These are phyloP conservation scores for Tricholoma flavovirens DNA, from an alignment of 768 basidiomycete species.

Conservation along the genomic window DNA sequence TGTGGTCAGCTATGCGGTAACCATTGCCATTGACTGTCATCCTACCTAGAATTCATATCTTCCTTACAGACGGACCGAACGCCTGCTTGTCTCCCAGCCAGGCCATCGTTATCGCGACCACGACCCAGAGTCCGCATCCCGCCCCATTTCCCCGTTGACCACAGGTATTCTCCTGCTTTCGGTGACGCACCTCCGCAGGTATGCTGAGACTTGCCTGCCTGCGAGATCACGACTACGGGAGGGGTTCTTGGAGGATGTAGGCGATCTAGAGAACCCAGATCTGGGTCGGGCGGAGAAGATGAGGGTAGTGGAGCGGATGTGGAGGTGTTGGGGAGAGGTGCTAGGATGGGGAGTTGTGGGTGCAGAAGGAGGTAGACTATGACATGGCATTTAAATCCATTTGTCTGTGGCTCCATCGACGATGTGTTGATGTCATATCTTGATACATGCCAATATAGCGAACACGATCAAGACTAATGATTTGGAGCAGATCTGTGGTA, in stretches of 20 bases:
- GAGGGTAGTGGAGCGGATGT: slow-evolving; percentile 77
- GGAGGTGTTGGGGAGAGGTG: slow-evolving; percentile 77
- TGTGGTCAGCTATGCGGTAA: slow-evolving; percentile 70
- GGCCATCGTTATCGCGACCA: neutral
- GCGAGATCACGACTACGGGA: slow-evolving; percentile 55
- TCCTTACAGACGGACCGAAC: slow-evolving; percentile 53
- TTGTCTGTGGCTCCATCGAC: too few species aligned
- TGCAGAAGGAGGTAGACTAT: slow-evolving; percentile 7
- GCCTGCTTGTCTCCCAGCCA: slow-evolving; percentile 53
- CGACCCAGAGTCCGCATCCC: slow-evolving; percentile 10
- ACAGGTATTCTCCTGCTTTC: slow-evolving; percentile 72
- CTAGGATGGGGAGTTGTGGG: slow-evolving; percentile 51
- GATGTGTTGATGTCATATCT: too few species aligned
- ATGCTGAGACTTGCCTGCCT: slow-evolving; percentile 54
- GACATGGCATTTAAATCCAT: neutral
- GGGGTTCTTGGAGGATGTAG: slow-evolving; percentile 82
- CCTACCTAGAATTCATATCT: neutral
- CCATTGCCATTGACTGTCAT: slow-evolving; percentile 6
- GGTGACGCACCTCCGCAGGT: slow-evolving; percentile 58
- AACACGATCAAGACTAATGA: too few species aligned
- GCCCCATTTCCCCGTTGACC: slow-evolving; percentile 42
- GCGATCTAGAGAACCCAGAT: slow-evolving; percentile 71
- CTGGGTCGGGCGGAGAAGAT: slow-evolving; percentile 69
- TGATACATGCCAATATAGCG: too few species aligned
- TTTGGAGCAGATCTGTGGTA: too few species aligned